Base-by-base conservation (phyloP, 192 early-diverging fungal genomes). In the Entomortierella beljakovae region DNA sequence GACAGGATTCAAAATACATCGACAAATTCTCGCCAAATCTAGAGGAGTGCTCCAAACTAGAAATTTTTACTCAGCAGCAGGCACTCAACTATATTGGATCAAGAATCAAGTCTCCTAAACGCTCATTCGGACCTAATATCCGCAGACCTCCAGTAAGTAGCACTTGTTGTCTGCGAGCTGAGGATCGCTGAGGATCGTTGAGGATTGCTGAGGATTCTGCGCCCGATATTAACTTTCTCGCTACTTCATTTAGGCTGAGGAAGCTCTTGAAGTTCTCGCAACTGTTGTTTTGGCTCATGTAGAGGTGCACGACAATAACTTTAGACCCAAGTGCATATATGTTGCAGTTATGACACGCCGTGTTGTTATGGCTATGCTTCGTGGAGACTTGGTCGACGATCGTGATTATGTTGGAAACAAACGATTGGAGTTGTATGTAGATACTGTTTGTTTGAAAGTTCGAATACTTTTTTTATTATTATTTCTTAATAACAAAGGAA, bases 361-460 rank as follows among this genome's bases (percentile, higher is more conserved):
- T 63, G 95, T 94, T 8, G 82, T 99, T 57, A 90, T 94, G 80
- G 94, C 97, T 18, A 90, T 94, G 57, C 86, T 88, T 54, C 89
- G 94, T 57, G 88, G 89, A 28, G 90, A 90, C 33, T 88, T 94
- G 68, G 91, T 95, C 0, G 97, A 99, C 81, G 96, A 99, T 85
- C 92, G 96, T 68, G 97, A 99, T 88, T 99, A 96, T 75, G 88
- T 99, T 35, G 97, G 97, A 68, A 99, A 99, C 89, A 99, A 99
- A 83, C 90, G 97, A 77, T 80, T 99, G 43, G 97, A 99, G 84
- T 87, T 99, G 92, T 94, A 82, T 82, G 88, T 83, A 3, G 38
- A 29, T 18, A 52, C 11, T 38, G 42, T 68, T 92, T 92, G 95
- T 94, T 31, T 95, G 95, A 32, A 92, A 1, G 50, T 28, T n/a